phyloP scores from a whole-genome alignment of 768 basidiomycete species.

The Coprinopsis marcescibilis region DNA sequence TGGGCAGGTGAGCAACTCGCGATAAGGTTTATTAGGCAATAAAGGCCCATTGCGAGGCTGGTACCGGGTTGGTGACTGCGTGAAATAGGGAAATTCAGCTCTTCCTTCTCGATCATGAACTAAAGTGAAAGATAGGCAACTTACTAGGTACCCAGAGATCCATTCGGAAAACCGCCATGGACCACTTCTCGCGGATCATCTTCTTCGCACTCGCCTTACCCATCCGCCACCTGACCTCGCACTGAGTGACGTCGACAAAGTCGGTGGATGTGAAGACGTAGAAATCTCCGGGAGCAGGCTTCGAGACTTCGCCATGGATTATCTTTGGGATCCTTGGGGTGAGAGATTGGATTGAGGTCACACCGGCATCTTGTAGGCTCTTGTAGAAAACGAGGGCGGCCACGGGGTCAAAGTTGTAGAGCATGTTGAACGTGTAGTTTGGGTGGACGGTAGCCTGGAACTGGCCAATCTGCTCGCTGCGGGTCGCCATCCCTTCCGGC shows the following conservation, averaged over 20 bases:
- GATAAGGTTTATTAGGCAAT: too few species aligned
- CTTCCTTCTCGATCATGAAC: too few species aligned
- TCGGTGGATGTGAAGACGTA: conserved; percentile 1
- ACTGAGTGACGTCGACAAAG: conserved; percentile 1
- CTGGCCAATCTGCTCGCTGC: conserved; percentile 16
- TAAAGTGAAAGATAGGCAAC: too few species aligned
- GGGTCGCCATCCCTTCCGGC: conserved; percentile 14
- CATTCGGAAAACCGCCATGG: conserved; percentile 10
- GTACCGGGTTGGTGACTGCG: too few species aligned
- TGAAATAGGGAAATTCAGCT: too few species aligned
- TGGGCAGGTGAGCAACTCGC: too few species aligned
- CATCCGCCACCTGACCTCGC: conserved; percentile 10
- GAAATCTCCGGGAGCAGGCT: not conserved
- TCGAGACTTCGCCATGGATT: not conserved
- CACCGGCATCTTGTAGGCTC: not conserved
- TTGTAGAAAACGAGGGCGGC: conserved; percentile 15
- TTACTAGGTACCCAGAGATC: conserved; percentile 8
- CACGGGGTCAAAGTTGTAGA: conserved; percentile 15
- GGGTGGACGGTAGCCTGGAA: conserved; percentile 17
- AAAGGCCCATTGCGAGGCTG: too few species aligned
- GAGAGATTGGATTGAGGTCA: not conserved
- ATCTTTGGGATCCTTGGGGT: not conserved
- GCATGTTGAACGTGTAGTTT: conserved; percentile 13
- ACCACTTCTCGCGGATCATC: conserved; percentile 10
- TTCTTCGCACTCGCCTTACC: conserved; percentile 7